Evolutionary conservation across 2,329 filamentous ascomycete species (phyloP).

Genomic region (Epichloe festucae): DNA sequence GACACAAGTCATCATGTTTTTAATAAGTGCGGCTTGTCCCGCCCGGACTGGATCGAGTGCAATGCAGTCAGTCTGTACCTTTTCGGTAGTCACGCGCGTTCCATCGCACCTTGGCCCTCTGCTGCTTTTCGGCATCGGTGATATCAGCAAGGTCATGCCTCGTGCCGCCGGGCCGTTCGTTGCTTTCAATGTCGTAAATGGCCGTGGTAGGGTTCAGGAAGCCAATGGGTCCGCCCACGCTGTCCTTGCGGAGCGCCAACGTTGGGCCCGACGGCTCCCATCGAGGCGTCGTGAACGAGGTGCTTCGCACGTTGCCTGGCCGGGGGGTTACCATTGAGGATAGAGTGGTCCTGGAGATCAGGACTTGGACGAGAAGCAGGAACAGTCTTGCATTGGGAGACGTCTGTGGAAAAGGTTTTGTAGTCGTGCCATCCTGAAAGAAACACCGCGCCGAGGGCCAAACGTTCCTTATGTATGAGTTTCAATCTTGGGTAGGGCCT

Average conservation of each 20-base stretch:
- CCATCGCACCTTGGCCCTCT: conserved; percentile 8
- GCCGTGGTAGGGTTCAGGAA: conserved; percentile 9
- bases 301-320: neutral
- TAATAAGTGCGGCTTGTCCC: neutral
- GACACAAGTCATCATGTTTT: neutral
- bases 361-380: neutral
- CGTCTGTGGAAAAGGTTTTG: too few relatives aligned
- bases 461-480: too few relatives aligned
- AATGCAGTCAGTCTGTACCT: neutral
- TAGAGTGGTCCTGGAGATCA: neutral
- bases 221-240: conserved; percentile 7
- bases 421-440: too few relatives aligned
- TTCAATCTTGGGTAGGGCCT: too few relatives aligned
- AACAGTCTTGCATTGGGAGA: too few relatives aligned
- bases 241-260: conserved; percentile 7
- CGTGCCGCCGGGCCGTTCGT: neutral
- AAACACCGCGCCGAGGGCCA: too few relatives aligned
- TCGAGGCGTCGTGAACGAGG: conserved; percentile 5
- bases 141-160: neutral
- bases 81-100: conserved; percentile 9
- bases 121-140: neutral
- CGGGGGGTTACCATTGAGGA: neutral
- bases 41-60: neutral
- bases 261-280: conserved; percentile 7
- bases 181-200: conserved; percentile 7